Base-by-base conservation (phyloP, 2,329 filamentous ascomycete species). In the Cytospora paraplurivora region DNA sequence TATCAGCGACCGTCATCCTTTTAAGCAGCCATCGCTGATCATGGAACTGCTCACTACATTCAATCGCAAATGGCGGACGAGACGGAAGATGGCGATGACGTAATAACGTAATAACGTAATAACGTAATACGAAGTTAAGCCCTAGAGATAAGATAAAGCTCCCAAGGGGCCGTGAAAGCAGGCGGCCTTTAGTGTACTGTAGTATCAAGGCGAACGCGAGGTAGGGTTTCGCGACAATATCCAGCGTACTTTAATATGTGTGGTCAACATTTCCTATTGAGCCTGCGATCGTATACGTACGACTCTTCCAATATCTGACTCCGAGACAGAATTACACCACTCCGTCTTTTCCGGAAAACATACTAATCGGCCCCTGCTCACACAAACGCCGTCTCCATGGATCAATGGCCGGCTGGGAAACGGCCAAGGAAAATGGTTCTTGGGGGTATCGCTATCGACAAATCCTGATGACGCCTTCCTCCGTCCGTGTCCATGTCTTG, bases 401-500 rank as follows among this genome's bases (percentile, higher is more conserved):
- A 44, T 44, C 41, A 7, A 19, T 44, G 41, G 19, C 41, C 41
- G 41, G 17, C 41, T 44, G 17, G 17, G 27, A 5, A 44, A n/a
- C 41, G 17, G 41, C 13, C 41, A 44, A 44, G 10, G 35, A 10
- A 44, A 44, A 13, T n/a, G 41, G 41, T 8, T 27, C 27, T 21
- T 49, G 19, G 54, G 57, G 57, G 58, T 61, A 61, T 61, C 58
- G 51, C 38, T 47, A 55, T 61, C 58, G 41, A 61, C 50, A 61
- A 61, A 49, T 52, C 49, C 41, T 44, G 17, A 44, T 47, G 58
- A 61, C 51, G 51, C 58, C 58, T 49, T 50, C 47, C 51, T 61
- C 41, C 41, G 7, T 44, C 41, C 41, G 17, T 17, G 3, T 44
- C 41, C 41, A 44, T 44, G 41, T 15, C 17, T 19, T 44, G 41